Conservation (phyloP, 2,329 filamentous ascomycete genomes). For the Alternaria gaisen region DNA sequence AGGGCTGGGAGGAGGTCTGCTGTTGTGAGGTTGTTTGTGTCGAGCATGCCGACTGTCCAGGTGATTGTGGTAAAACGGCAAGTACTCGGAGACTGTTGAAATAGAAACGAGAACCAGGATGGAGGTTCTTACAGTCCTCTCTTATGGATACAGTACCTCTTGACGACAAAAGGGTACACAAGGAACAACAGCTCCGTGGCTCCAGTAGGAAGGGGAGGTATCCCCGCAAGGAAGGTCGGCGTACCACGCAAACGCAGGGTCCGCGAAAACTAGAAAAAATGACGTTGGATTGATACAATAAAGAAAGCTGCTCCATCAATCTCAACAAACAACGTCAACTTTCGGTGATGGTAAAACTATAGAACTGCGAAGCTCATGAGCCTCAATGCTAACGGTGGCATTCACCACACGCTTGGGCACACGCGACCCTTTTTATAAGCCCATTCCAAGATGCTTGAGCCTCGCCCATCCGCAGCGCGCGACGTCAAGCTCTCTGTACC, state of each 20-base stretch:
- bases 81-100: not conserved
- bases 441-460: not conserved
- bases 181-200: not conserved
- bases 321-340: not conserved
- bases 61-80: not conserved
- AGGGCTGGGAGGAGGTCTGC: not conserved
- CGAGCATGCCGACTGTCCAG: not conserved
- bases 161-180: not conserved
- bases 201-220: not conserved
- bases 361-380: not conserved
- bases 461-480: not conserved
- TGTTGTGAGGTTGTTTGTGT: not conserved
- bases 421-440: not conserved
- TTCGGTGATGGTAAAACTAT: not conserved
- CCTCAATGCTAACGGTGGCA: not conserved
- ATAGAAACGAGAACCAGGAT: not conserved
- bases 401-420: not conserved
- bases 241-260: conserved; percentile 2
- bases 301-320: not conserved
- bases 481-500: conserved; percentile 10
- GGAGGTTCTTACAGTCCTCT: not conserved
- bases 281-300: conserved; percentile 17
- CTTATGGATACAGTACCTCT: not conserved
- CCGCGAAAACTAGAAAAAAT: conserved; percentile 8
- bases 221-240: not conserved